A percentile compares a stretch with the other conserved stretches of the same genome.
Evolutionary conservation across 208 protist species (phyloP).

Genomic region (Crithidia bombi): DNA sequence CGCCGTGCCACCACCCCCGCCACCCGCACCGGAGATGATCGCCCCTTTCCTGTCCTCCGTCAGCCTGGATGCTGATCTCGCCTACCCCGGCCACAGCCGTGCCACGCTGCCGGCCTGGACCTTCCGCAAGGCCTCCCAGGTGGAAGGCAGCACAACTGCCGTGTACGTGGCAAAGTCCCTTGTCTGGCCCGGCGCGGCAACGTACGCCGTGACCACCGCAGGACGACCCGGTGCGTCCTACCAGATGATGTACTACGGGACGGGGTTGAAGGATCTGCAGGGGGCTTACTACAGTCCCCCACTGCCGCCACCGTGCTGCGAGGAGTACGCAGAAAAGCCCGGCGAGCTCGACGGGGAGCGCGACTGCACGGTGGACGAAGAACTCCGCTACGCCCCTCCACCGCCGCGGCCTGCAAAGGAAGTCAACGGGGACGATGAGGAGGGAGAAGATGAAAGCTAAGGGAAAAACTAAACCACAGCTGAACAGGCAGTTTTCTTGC

Average conservation of each 20-base stretch:
- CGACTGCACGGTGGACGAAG: conserved; percentile 88
- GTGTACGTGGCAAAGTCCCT: conserved; percentile 83
- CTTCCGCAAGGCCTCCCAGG: conserved; percentile 84
- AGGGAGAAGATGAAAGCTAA: conserved; percentile 45
- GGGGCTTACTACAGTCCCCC: conserved; percentile 67
- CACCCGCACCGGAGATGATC: conserved; percentile 76
- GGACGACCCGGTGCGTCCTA: conserved; percentile 75
- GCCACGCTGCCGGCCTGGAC: conserved; percentile 79
- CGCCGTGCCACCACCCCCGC: conserved; percentile 15
- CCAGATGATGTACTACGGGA: conserved; percentile 86
- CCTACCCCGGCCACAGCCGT: conserved; percentile 80
- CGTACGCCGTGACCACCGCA: conserved; percentile 71
- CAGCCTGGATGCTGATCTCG: conserved; percentile 70
- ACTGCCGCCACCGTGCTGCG: conserved; percentile 71
- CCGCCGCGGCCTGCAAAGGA: conserved; percentile 52
- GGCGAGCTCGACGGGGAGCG: conserved; percentile 70
- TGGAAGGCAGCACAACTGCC: conserved; percentile 66
- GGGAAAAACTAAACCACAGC: not conserved
- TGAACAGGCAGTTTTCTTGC: not conserved
- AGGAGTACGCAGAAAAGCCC: conserved; percentile 74
- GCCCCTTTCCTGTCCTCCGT: conserved; percentile 84
- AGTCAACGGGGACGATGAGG: conserved; percentile 79
- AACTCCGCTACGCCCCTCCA: conserved; percentile 82
- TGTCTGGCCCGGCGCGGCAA: conserved; percentile 87
- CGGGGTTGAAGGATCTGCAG: conserved; percentile 81